Evolutionary conservation across 148 eudicot genomes (phyloP).

Genomic region (Polygonum maritimum): DNA sequence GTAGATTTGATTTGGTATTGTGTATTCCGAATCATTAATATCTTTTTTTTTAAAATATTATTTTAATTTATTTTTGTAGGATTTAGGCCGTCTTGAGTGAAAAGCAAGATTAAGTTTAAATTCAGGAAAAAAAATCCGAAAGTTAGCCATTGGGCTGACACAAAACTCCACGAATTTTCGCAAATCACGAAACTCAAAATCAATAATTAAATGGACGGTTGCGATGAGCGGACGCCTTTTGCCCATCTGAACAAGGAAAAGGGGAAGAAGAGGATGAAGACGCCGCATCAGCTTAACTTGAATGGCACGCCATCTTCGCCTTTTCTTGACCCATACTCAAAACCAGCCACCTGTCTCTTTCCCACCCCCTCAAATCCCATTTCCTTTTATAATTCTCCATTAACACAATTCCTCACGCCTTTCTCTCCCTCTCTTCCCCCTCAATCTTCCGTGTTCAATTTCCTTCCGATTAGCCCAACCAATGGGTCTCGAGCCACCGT

Average conservation of each 20-base stretch:
- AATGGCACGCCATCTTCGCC: constrained; percentile 44
- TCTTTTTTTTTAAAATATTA: too few species aligned
- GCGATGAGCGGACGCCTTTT: neutral
- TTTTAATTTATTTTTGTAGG: too few species aligned
- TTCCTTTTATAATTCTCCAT: neutral
- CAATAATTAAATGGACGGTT: neutral
- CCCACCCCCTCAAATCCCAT: constrained; percentile 15
- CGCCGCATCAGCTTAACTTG: constrained; percentile 33
- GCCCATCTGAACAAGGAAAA: neutral
- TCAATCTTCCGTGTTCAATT: constrained; percentile 1
- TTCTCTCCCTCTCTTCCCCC: constrained; percentile 6
- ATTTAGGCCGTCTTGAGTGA: neutral
- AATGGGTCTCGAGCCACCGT: constrained; percentile 34
- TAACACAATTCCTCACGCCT: neutral
- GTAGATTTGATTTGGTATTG: too few species aligned
- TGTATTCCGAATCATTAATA: too few species aligned
- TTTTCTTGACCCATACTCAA: constrained; percentile 56
- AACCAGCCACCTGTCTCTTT: constrained; percentile 21
- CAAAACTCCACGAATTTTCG: neutral
- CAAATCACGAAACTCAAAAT: neutral
- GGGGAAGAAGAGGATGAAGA: neutral
- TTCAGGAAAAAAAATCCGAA: neutral
- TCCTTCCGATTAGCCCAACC: neutral
- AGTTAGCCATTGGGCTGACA: constrained; percentile 5
- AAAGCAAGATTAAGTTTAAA: neutral